Evolutionary conservation across 2,329 filamentous ascomycete genomes (phyloP), one percentile per base, ranked within the genome.

Genomic region (Aspergillus thermomutatus): DNA sequence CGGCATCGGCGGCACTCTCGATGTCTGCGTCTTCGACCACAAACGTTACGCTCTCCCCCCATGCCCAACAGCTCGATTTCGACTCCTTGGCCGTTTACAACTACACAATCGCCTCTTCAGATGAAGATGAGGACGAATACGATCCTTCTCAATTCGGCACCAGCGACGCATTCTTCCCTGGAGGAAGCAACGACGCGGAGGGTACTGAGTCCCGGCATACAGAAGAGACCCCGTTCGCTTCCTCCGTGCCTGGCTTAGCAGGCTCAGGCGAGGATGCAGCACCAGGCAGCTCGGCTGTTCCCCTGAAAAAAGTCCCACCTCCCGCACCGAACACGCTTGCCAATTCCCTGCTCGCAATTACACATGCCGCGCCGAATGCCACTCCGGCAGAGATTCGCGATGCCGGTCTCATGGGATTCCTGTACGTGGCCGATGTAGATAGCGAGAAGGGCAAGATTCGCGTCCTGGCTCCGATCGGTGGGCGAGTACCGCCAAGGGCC

Each of bases 381-480:
- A 77, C 83, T 0, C 83, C 88, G 6, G 86, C 90, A 49, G 83
- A 85, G 1, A 87, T 97, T 47, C 84, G 91, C 11, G 88, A 92
- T 64, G 87, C 92, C 7, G 89, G 88, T 55, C 87, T 97, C 28
- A 89, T 95, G 83, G 94, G 94, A 0, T 99, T 96, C 69, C 83
- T 97, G 28, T 97, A 96, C 68, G 89, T 97, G 17, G 88, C 91
- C 0, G 91, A 96, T 60, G 91, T 97, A 3, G 92, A 99, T 68
- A 89, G 91, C 69, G 87, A 89, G 65, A 89, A 89, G 72, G 86
- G 86, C 63, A 89, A 90, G 71, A 80, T 97, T 31, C 89, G 90
- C 68, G 80, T 97, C 21, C 77, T 99, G 57, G 87, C 90, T 19
- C 94, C 94, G 1, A 86, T 96, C 59, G 90, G 89, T 52, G 92